Conservation (phyloP, 495 filamentous ascomycete genomes). For the Penicillium cataractarum region DNA sequence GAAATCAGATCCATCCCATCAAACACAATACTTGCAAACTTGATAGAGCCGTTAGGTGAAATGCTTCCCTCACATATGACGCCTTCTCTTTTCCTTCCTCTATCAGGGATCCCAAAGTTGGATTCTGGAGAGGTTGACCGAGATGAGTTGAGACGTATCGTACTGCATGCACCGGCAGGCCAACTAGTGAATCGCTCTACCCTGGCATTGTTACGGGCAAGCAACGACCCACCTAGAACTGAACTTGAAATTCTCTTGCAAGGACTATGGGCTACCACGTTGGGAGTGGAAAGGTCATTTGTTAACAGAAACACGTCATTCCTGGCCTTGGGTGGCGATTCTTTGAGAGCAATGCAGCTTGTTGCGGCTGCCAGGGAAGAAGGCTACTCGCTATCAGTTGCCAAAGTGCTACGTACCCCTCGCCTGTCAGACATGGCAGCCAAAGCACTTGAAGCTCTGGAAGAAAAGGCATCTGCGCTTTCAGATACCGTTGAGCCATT, state of each 20-base stretch:
- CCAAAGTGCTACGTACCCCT: slow-evolving; percentile 41
- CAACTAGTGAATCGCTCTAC: not conserved
- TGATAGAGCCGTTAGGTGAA: not conserved
- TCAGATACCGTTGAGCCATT: not conserved
- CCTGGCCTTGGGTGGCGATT: slow-evolving; percentile 5
- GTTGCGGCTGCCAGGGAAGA: slow-evolving; percentile 19
- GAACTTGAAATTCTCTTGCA: slow-evolving; percentile 2
- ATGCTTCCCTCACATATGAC: not conserved
- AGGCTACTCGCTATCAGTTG: slow-evolving; percentile 20
- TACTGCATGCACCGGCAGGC: not conserved
- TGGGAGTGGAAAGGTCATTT: not conserved
- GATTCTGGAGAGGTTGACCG: not conserved
- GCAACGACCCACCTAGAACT: slow-evolving; percentile 1
- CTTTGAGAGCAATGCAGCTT: slow-evolving; percentile 34
- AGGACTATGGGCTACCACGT: not conserved
- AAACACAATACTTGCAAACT: not conserved
- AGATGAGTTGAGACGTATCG: not conserved
- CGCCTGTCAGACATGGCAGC: slow-evolving; percentile 29
- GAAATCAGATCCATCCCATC: not conserved
- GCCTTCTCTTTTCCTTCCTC: not conserved
- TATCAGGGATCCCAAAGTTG: not conserved
- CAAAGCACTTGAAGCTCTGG: not conserved
- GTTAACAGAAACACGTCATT: slow-evolving; percentile 4
- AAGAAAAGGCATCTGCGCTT: not conserved
- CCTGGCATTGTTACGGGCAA: not conserved